Base-by-base conservation (phyloP, 2,329 filamentous ascomycete species). In the Rhynchosporium agropyri region DNA sequence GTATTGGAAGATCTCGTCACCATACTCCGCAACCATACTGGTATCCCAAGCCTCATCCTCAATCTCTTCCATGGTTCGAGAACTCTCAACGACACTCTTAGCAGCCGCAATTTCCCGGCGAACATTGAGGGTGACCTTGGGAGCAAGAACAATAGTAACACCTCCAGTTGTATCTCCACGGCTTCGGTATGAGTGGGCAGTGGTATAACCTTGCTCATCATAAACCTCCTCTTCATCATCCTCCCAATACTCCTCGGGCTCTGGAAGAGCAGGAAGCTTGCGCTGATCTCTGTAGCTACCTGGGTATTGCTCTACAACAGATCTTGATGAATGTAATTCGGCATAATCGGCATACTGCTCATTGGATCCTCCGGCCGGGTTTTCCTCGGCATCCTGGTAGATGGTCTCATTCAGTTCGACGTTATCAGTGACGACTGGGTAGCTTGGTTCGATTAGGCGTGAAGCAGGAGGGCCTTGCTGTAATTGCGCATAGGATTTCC, bases 21-120 rank as follows among this genome's bases (percentile, higher is more conserved):
- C 89, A 73, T 99, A 99, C 74, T 98, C 94, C 10, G 93, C 90
- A 57, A 98, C 95, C 95, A 99, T 98, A 74, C 91, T 97, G 40
- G 94, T 92, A 74, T 98, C 95, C 87, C 90, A 96, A 58, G 84
- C 81, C 74, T 98, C 94, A 68, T 97, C 94, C 66, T 96, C 90
- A 50, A 92, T 80, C 63, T 97, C 92, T 63, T 95, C 90, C 4
- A 79, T 76, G 0, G 86, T 87, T 36, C 73, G 65, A 20, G 68
- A 53, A 29, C 64, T 65, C 60, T 75, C 72, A 28, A 74, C 70
- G 33, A 71, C 51, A 28, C 68, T 63, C 51, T 70, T 70, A 20
- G 88, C 87, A 56, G 81, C 79, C 49, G 89, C 87, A 46, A 98
- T 81, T 77, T 98, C 92, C 43, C 85, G 84, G 72, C 86, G 82